A percentile compares a stretch with the other conserved stretches of the same genome.
Conservation (phyloP, 441 rosid species). For the Gossypium davidsonii region DNA sequence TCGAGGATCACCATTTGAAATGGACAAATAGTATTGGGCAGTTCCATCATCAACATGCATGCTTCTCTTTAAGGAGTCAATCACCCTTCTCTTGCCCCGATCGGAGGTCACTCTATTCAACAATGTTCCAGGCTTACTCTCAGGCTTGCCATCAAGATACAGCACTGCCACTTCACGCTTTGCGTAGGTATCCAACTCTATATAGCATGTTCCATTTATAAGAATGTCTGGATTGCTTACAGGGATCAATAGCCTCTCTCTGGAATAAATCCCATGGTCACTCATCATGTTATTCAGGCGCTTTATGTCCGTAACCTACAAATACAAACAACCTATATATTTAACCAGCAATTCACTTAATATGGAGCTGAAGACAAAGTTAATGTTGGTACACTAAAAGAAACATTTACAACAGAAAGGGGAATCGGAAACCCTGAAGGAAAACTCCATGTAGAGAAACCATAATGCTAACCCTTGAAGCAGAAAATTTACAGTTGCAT, state of each 20-base stretch:
- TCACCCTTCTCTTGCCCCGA: slow-evolving; percentile 50
- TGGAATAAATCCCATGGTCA: slow-evolving; percentile 78
- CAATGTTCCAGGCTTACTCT: slow-evolving; percentile 25
- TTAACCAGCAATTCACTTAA: neutral
- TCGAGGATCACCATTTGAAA: slow-evolving; percentile 72
- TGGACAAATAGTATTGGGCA: slow-evolving; percentile 68
- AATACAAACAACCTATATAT: neutral
- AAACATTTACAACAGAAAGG: neutral
- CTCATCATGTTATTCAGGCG: slow-evolving; percentile 88
- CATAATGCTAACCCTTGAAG: neutral
- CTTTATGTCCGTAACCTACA: slow-evolving; percentile 75
- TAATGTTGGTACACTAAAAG: neutral
- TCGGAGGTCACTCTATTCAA: slow-evolving; percentile 34
- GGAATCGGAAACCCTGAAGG: neutral
- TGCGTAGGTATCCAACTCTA: slow-evolving; percentile 69
- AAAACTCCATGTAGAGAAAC: neutral
- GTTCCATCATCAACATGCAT: slow-evolving; percentile 89
- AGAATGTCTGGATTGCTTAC: slow-evolving; percentile 57
- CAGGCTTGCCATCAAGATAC: slow-evolving; percentile 59
- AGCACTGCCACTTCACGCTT: slow-evolving; percentile 83
- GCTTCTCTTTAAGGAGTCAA: slow-evolving; percentile 69
- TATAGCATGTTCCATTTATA: slow-evolving; percentile 52
- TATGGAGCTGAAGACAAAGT: neutral
- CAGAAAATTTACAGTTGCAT: neutral
- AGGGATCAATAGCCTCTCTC: slow-evolving; percentile 83